Base-by-base conservation (phyloP, 2,329 filamentous ascomycete species). In the Geosmithia morbida region DNA sequence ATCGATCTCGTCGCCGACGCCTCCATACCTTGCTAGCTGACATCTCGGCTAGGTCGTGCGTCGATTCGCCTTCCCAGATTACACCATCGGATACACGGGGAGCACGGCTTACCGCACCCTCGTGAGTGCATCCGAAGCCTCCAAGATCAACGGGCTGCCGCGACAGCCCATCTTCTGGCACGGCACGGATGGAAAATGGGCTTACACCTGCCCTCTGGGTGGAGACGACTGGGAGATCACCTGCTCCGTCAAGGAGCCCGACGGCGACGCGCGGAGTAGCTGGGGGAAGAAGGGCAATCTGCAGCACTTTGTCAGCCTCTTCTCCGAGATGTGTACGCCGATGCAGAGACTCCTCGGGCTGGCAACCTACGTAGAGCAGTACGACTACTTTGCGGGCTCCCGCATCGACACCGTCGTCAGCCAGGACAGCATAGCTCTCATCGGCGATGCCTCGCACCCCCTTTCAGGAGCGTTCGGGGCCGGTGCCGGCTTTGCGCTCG, bases 361-460 rank as follows among this genome's bases (percentile, higher is more conserved):
- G 2, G 59, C 53, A 0, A 56, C 58, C 1, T 50, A 58, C 2
- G 54, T 54, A 1, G 47, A 52, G 8, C 59, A 59, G 1, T 44
- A 57, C 52, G 53, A 64, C 59, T 52, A 61, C 7, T 63, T 65
- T 45, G 56, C 55, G 0, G 60, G 58, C 0, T 55, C 56, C 1
- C 53, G 61, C 1, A 53, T 65, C 2, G 55, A 56, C 5, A 53
- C 49, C 3, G 54, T 60, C 2, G 54, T 60, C 10, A 46, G 50
- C 2, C 20, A 52, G 2, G 40, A 41, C 8, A 41, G 46, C 3
- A 53, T 75, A 2, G 73, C 69, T 6, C 61, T 77, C 3, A 65
- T 77, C 1, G 74, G 74, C 8, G 74, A 78, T 51, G 67, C 72
- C 0, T 76, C 71, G 1, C 74, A 78, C 54, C 70, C 74, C 1